These are phyloP conservation scores for Colletotrichum abscissum DNA, from an alignment of 2,329 filamentous ascomycete species.

Conservation along the genomic window DNA sequence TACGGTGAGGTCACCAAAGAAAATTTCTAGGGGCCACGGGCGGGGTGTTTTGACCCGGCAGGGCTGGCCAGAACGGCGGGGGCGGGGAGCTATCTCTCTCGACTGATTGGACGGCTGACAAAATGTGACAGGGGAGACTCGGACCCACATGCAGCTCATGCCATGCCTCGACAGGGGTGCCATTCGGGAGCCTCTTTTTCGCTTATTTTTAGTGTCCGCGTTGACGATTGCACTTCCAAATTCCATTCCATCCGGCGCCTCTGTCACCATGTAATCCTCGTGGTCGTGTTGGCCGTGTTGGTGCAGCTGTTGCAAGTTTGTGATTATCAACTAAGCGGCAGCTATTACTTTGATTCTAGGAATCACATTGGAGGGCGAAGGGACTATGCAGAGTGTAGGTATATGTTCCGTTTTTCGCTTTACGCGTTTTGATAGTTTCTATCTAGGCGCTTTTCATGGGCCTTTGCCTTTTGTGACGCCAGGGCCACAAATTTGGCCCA, in stretches of 20 bases:
- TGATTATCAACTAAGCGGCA: background rate
- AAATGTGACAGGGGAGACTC: constrained; percentile 21
- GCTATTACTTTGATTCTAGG: too few relatives aligned
- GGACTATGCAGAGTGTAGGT: background rate
- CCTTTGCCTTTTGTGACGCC: background rate
- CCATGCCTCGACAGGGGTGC: constrained; percentile 37
- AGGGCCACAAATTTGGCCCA: background rate
- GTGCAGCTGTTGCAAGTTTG: background rate
- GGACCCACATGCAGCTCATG: constrained; percentile 32
- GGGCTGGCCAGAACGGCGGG: constrained; percentile 36
- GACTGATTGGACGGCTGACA: constrained; percentile 2
- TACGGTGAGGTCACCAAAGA: constrained; percentile 23
- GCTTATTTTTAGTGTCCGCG: constrained; percentile 38
- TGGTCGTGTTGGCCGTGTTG: background rate
- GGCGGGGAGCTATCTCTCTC: background rate
- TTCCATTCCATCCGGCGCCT: constrained; percentile 23
- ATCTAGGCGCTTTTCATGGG: background rate
- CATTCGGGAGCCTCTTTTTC: constrained; percentile 38
- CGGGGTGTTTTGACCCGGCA: constrained; percentile 32
- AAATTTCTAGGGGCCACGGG: constrained; percentile 28
- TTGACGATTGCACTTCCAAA: constrained; percentile 30
- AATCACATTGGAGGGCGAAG: too few relatives aligned
- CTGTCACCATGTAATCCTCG: constrained; percentile 40
- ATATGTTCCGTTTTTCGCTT: background rate
- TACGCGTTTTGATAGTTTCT: constrained; percentile 11